A percentile compares a stretch with the other conserved stretches of the same genome.
phyloP scores from a whole-genome alignment of 768 basidiomycete species.

The Lyophyllum atratum region DNA sequence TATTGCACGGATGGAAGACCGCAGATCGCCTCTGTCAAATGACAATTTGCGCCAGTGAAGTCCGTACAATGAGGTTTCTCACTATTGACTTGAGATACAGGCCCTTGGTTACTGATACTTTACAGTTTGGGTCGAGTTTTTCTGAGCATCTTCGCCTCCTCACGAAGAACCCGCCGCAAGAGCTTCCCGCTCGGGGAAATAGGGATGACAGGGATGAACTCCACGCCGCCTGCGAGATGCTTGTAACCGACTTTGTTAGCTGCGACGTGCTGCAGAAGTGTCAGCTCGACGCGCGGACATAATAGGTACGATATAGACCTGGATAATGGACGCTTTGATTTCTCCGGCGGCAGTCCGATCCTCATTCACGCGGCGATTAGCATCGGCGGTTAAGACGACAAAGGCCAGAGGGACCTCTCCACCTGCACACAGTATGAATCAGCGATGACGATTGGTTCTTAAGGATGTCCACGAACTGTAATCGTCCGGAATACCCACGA shows the following conservation, averaged over 20 bases:
- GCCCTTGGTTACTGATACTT: background rate
- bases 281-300: background rate
- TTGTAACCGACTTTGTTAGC: conserved; percentile 60
- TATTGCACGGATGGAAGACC: background rate
- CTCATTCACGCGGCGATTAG: conserved; percentile 33
- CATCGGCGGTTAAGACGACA: conserved; percentile 51
- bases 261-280: conserved; percentile 46
- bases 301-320: conserved; percentile 34
- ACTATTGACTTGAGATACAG: background rate
- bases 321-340: conserved; percentile 47
- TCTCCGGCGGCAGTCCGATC: conserved; percentile 28
- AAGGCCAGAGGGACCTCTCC: conserved; percentile 76
- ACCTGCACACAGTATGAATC: conserved; percentile 26
- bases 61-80: too few relatives aligned
- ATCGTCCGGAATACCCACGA: conserved; percentile 67
- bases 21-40: too few relatives aligned
- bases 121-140: conserved; percentile 11
- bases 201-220: conserved; percentile 55
- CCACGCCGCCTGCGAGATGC: conserved; percentile 58
- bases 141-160: conserved; percentile 38
- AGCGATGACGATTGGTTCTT: background rate
- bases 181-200: conserved; percentile 67
- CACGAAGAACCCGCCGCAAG: conserved; percentile 48
- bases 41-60: too few relatives aligned
- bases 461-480: conserved; percentile 43